phyloP scores from a whole-genome alignment of 2,329 filamentous ascomycete genomes.

The Aspergillaceae sp. region DNA sequence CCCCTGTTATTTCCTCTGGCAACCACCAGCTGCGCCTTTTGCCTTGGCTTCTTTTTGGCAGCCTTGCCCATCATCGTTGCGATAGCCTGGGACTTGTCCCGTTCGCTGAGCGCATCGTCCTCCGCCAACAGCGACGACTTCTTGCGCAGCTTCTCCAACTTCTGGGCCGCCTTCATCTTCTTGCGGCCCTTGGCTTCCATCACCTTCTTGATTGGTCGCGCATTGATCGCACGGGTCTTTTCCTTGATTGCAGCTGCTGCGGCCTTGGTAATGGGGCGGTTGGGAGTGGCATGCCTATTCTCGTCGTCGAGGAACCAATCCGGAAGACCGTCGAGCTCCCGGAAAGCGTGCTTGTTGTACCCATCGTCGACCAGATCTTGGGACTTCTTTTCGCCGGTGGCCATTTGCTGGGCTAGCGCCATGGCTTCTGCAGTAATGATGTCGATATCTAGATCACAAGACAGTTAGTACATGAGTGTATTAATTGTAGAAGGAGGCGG shows the following conservation, averaged over 20 bases:
- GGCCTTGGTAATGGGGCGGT: constrained; percentile 85
- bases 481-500: constrained; percentile 11
- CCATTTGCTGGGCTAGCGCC: constrained; percentile 88
- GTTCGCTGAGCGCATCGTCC: constrained; percentile 88
- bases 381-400: constrained; percentile 71
- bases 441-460: constrained; percentile 62
- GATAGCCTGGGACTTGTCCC: constrained; percentile 86
- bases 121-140: constrained; percentile 86
- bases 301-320: constrained; percentile 99
- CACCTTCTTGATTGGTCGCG: constrained; percentile 97
- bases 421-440: constrained; percentile 99
- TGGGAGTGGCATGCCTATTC: constrained; percentile 66
- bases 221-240: constrained; percentile 85
- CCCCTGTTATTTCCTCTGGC: constrained; percentile 77
- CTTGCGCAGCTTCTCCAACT: constrained; percentile 89
- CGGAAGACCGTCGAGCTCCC: constrained; percentile 81
- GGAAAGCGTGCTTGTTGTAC: constrained; percentile 88
- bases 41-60: constrained; percentile 75
- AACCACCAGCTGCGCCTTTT: constrained; percentile 78
- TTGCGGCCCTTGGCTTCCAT: constrained; percentile 92
- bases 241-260: constrained; percentile 89
- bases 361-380: constrained; percentile 78
- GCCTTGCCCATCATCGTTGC: constrained; percentile 72
- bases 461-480: constrained; percentile 12
- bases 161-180: constrained; percentile 89